phyloP scores from a whole-genome alignment of 2,329 filamentous ascomycete genomes.

The Didymella keratinophila region DNA sequence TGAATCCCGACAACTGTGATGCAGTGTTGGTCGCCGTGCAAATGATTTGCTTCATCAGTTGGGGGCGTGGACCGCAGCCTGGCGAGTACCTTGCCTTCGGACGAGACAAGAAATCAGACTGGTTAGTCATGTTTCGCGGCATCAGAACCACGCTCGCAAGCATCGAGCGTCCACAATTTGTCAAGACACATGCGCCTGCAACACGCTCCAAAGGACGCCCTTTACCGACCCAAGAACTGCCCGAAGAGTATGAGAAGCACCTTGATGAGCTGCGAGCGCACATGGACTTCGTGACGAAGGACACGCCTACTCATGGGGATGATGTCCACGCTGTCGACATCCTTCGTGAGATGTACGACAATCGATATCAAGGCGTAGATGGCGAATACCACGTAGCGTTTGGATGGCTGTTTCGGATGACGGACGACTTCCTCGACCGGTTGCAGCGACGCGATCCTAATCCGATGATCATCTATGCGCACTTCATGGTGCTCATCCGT shows the following conservation, averaged over 20 bases:
- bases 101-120: slow-evolving; percentile 35
- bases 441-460: slow-evolving; percentile 33
- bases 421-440: slow-evolving; percentile 34
- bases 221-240: slow-evolving; percentile 19
- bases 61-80: slow-evolving; percentile 36
- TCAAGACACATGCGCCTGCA: slow-evolving; percentile 20
- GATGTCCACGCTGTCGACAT: slow-evolving; percentile 26
- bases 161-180: slow-evolving; percentile 15
- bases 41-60: slow-evolving; percentile 36
- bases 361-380: slow-evolving; percentile 34
- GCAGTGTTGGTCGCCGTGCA: slow-evolving; percentile 36
- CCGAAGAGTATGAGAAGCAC: slow-evolving; percentile 29
- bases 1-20: slow-evolving; percentile 33
- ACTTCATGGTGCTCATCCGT: slow-evolving; percentile 38
- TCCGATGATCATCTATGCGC: slow-evolving; percentile 36
- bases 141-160: slow-evolving; percentile 34
- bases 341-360: slow-evolving; percentile 32
- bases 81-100: slow-evolving; percentile 44
- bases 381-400: slow-evolving; percentile 39
- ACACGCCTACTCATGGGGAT: slow-evolving; percentile 5
- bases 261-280: slow-evolving; percentile 30
- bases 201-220: slow-evolving; percentile 20
- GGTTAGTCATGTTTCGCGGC: slow-evolving; percentile 44
- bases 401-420: slow-evolving; percentile 38
- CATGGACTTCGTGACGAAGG: slow-evolving; percentile 13